Conservation (phyloP, 23 red algal genomes). For the Gracilaria domingensis region DNA sequence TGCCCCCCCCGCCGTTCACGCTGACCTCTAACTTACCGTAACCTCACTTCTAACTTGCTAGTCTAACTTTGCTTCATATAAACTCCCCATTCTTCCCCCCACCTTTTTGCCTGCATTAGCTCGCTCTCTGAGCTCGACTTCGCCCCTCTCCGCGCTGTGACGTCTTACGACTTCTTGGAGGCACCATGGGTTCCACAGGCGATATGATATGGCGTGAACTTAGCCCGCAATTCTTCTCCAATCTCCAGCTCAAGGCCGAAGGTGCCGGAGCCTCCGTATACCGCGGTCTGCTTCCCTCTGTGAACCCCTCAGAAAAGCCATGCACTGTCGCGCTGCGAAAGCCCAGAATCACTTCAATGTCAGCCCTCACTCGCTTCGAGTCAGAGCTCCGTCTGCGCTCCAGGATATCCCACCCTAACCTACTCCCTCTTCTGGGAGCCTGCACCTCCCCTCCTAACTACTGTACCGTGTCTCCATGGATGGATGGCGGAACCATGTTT, state of each 20-base stretch:
- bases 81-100: neutral
- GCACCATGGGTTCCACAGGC: constrained; percentile 48
- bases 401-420: constrained; percentile 68
- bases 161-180: neutral
- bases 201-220: constrained; percentile 43
- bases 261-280: constrained; percentile 60
- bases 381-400: constrained; percentile 79
- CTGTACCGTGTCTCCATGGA: constrained; percentile 86
- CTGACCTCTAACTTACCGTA: neutral
- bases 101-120: too few relatives aligned
- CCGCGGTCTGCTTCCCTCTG: constrained; percentile 35
- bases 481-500: constrained; percentile 83
- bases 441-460: constrained; percentile 88
- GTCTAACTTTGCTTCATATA: neutral
- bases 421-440: constrained; percentile 83
- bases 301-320: constrained; percentile 38
- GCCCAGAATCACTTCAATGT: constrained; percentile 88
- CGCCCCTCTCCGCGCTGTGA: too few relatives aligned
- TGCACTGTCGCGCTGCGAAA: constrained; percentile 78
- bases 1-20: neutral
- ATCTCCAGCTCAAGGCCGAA: constrained; percentile 50
- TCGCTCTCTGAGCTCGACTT: too few relatives aligned
- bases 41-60: too few relatives aligned
- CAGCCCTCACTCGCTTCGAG: constrained; percentile 90
- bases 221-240: constrained; percentile 27